These are phyloP conservation scores for Hypholoma fasciculare DNA, from an alignment of 768 basidiomycete genomes.

Conservation along the genomic window DNA sequence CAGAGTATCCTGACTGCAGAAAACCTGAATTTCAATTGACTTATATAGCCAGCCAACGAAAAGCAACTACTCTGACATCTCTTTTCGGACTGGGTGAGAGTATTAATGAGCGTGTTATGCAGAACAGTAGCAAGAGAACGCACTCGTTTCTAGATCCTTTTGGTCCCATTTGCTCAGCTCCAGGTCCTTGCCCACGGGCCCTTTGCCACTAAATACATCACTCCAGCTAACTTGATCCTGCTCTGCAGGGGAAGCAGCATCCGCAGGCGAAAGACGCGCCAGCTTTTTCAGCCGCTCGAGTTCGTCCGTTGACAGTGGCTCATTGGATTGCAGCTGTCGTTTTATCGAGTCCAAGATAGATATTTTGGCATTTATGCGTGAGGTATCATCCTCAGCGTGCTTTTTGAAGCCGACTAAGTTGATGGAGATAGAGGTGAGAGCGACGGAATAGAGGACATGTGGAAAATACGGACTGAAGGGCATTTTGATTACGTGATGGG, in stretches of 20 bases:
- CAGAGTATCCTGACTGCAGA: no score
- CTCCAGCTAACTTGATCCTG: conserved; percentile 42
- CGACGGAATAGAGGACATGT: conserved; percentile 64
- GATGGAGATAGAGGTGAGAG: conserved; percentile 65
- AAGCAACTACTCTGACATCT: conserved; percentile 7
- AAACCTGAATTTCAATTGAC: not conserved
- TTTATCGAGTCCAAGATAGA: conserved; percentile 64
- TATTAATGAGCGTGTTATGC: not conserved
- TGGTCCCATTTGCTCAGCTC: conserved; percentile 36
- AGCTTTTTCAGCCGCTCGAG: conserved; percentile 55
- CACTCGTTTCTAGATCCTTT: conserved; percentile 39
- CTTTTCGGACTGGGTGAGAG: conserved; percentile 13
- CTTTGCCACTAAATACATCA: conserved; percentile 48
- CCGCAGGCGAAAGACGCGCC: conserved; percentile 31
- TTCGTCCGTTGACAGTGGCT: conserved; percentile 47
- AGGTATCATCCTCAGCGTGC: conserved; percentile 49
- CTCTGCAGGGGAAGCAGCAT: not conserved
- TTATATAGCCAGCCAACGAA: not conserved
- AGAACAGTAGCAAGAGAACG: conserved; percentile 10
- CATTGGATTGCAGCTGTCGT: conserved; percentile 48
- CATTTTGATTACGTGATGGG: conserved; percentile 12
- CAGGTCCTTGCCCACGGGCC: conserved; percentile 18
- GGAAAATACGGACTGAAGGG: conserved; percentile 48
- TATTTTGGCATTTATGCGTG: conserved; percentile 54
- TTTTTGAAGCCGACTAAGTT: conserved; percentile 61